Percentiles rank a stretch among this genome's conserved stretches.
These are phyloP conservation scores for Ogataea methanolica DNA, from an alignment of 805 yeast genomes.

Conservation along the genomic window DNA sequence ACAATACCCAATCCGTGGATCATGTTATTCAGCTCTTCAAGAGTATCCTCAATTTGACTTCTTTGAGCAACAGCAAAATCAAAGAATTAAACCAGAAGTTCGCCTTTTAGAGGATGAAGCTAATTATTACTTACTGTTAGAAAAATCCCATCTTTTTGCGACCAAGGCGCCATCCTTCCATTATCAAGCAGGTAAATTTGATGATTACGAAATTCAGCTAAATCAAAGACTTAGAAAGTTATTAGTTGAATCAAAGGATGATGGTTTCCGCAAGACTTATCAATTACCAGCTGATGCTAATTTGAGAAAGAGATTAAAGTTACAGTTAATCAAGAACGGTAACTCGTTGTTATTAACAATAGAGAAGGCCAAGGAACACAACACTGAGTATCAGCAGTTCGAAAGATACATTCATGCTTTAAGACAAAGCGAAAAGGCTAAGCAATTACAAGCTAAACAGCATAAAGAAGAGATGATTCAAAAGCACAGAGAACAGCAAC, in stretches of 20 bases:
- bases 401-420: background rate
- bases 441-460: background rate
- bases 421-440: background rate
- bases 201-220: slow-evolving; percentile 22
- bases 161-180: background rate
- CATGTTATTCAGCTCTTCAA: background rate
- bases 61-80: background rate
- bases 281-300: slow-evolving; percentile 24
- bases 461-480: background rate
- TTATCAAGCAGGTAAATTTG: slow-evolving; percentile 6
- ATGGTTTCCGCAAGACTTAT: slow-evolving; percentile 16
- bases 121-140: slow-evolving; percentile 22
- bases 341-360: slow-evolving; percentile 16
- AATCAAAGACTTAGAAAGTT: slow-evolving; percentile 8
- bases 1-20: background rate
- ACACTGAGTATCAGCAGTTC: background rate
- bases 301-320: slow-evolving; percentile 9
- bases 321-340: slow-evolving; percentile 18
- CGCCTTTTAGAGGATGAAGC: slow-evolving; percentile 14
- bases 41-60: background rate
- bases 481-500: background rate
- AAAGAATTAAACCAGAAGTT: slow-evolving; percentile 3
- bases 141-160: slow-evolving; percentile 8
- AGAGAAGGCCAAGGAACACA: slow-evolving; percentile 1
- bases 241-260: slow-evolving; percentile 17